phyloP scores from a whole-genome alignment of 1,284 basidiomycete species.

The Ganoderma lingzhi region DNA sequence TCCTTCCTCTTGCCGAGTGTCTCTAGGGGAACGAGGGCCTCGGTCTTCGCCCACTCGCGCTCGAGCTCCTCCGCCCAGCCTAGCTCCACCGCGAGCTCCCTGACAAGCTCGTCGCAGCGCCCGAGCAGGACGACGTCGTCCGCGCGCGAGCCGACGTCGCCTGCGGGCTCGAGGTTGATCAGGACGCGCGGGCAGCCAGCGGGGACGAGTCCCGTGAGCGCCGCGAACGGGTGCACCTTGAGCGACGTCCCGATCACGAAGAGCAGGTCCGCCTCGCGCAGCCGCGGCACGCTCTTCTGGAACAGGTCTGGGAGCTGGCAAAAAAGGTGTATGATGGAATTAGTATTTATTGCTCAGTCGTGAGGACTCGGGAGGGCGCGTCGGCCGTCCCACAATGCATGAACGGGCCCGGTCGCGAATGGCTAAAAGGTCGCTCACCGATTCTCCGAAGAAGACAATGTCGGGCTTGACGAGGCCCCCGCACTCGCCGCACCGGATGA shows the following conservation, averaged over 20 bases:
- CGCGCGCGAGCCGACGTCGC: constrained; percentile 60
- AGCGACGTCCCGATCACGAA: constrained; percentile 95
- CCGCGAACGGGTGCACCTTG: constrained; percentile 82
- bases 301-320: constrained; percentile 69
- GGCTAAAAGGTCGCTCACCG: constrained; percentile 49
- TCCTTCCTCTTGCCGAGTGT: constrained; percentile 3
- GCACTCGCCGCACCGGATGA: constrained; percentile 74
- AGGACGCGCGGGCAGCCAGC: constrained; percentile 67
- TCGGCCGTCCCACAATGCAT: background rate
- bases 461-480: constrained; percentile 87
- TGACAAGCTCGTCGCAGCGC: constrained; percentile 72
- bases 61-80: constrained; percentile 76
- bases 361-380: background rate
- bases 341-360: background rate
- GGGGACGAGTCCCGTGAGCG: constrained; percentile 60
- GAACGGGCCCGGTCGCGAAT: background rate
- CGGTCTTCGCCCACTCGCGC: constrained; percentile 63
- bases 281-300: constrained; percentile 52
- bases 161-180: constrained; percentile 75
- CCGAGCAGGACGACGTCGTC: constrained; percentile 72
- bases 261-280: constrained; percentile 81
- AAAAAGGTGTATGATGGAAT: background rate
- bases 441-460: constrained; percentile 95
- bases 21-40: constrained; percentile 30
- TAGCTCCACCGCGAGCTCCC: constrained; percentile 63